A percentile compares a stretch with the other conserved stretches of the same genome.
phyloP scores from a whole-genome alignment of 805 yeast genomes.

The Cyberlindnera xishuangbannaensis region DNA sequence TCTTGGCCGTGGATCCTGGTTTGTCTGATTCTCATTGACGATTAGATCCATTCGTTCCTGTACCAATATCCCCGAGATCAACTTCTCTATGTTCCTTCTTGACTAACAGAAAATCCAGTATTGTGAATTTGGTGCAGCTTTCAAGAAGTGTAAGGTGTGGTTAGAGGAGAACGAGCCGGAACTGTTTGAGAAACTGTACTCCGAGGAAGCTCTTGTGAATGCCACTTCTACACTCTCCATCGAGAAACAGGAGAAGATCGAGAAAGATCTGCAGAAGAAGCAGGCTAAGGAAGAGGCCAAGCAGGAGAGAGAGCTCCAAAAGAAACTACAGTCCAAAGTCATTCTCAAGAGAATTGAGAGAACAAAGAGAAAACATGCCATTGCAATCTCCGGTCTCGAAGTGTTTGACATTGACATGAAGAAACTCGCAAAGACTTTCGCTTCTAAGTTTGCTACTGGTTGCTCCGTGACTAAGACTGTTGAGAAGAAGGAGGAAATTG shows the following conservation, averaged over 20 bases:
- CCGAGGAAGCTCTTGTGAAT: slow-evolving; percentile 49
- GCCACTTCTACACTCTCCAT: slow-evolving; percentile 56
- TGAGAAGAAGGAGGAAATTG: slow-evolving; percentile 87
- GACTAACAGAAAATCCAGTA: slow-evolving; percentile 33
- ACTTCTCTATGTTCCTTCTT: too few species aligned
- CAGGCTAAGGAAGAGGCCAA: slow-evolving; percentile 83
- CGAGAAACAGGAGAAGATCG: slow-evolving; percentile 78
- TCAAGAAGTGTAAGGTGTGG: slow-evolving; percentile 84
- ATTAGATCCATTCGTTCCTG: too few species aligned
- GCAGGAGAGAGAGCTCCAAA: slow-evolving; percentile 77
- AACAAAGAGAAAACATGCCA: slow-evolving; percentile 81
- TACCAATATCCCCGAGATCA: too few species aligned
- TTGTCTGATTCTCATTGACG: too few species aligned
- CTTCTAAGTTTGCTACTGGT: slow-evolving; percentile 93
- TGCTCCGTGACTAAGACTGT: slow-evolving; percentile 86
- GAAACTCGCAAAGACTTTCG: slow-evolving; percentile 86
- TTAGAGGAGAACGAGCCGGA: slow-evolving; percentile 53
- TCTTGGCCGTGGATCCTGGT: too few species aligned
- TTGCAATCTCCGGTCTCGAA: slow-evolving; percentile 83
- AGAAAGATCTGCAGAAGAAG: slow-evolving; percentile 75
- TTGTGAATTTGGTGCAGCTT: slow-evolving; percentile 84
- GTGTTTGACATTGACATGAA: slow-evolving; percentile 85
- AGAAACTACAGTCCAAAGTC: slow-evolving; percentile 75
- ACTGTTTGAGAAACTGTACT: slow-evolving; percentile 54
- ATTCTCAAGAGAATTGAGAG: slow-evolving; percentile 82